Evolutionary conservation across 2,329 filamentous ascomycete species (phyloP).

Genomic region (Aspergillus brasiliensis): DNA sequence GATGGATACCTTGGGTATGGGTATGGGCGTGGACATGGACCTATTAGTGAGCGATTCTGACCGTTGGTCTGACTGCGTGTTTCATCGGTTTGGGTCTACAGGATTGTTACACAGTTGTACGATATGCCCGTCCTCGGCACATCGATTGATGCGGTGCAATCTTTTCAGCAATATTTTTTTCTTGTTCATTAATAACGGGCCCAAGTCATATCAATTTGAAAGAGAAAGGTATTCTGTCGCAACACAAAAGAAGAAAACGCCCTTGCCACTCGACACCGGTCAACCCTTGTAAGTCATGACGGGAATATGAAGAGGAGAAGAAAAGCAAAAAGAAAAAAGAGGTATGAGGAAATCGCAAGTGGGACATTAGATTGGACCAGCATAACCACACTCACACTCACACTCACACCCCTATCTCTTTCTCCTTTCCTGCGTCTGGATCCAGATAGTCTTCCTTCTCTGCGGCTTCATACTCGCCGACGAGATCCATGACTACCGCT

Average conservation of each 20-base stretch:
- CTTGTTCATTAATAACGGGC: not conserved
- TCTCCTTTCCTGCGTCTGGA: constrained; percentile 61
- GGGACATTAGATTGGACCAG: not conserved
- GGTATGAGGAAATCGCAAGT: constrained; percentile 10
- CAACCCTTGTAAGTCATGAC: constrained; percentile 18
- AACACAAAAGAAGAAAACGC: constrained; percentile 15
- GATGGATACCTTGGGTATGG: too few relatives aligned
- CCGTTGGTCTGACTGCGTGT: not conserved
- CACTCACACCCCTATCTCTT: constrained; percentile 30
- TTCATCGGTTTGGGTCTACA: not conserved
- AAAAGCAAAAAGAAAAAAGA: constrained; percentile 16
- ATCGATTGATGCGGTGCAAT: too few relatives aligned
- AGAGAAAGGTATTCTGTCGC: constrained; percentile 1
- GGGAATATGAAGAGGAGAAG: constrained; percentile 11
- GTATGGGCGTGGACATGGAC: too few relatives aligned
- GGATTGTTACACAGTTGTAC: not conserved
- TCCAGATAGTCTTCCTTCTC: constrained; percentile 89
- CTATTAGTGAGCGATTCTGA: not conserved
- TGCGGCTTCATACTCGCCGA: constrained; percentile 93
- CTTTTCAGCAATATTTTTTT: too few relatives aligned
- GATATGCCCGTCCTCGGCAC: not conserved
- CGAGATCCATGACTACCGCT: constrained; percentile 86
- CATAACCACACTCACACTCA: not conserved
- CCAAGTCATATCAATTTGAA: constrained; percentile 8
- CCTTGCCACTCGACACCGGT: constrained; percentile 22